Conservation (phyloP, 805 yeast species). For the Lachancea waltii region DNA sequence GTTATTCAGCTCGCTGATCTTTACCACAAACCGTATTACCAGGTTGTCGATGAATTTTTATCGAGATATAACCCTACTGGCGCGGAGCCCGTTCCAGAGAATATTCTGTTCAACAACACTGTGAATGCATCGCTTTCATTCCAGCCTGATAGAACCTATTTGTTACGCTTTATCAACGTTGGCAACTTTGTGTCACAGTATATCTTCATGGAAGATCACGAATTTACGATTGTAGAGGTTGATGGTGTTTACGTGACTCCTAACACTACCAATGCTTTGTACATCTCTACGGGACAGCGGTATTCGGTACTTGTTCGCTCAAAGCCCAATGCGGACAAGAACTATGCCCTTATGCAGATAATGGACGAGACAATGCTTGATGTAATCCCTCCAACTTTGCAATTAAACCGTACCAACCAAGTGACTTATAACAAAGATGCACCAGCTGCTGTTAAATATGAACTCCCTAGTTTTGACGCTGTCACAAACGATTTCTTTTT, state of each 20-base stretch:
- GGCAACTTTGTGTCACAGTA: constrained; percentile 75
- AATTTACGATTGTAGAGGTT: constrained; percentile 62
- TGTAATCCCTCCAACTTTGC: constrained; percentile 52
- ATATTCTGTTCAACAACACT: constrained; percentile 58
- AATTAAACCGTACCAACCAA: constrained; percentile 48
- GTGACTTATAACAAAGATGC: constrained; percentile 42
- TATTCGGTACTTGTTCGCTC: constrained; percentile 62
- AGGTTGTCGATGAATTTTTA: constrained; percentile 43
- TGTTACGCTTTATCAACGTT: constrained; percentile 55
- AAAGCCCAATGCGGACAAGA: constrained; percentile 37
- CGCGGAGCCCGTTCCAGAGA: constrained; percentile 75
- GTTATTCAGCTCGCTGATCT: constrained; percentile 54
- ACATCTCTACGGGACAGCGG: constrained; percentile 77
- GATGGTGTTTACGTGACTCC: constrained; percentile 69
- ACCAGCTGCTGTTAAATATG: constrained; percentile 26
- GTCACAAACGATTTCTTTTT: constrained; percentile 34
- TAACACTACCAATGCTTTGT: constrained; percentile 45
- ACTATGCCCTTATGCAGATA: constrained; percentile 55
- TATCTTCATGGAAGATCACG: constrained; percentile 61
- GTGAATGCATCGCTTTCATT: constrained; percentile 50
- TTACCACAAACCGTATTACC: constrained; percentile 50
- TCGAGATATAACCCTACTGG: constrained; percentile 75
- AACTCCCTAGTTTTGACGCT: constrained; percentile 18
- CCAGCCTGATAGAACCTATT: constrained; percentile 54
- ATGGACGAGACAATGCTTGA: constrained; percentile 68